Percentiles rank a stretch among this genome's conserved stretches.
phyloP scores from a whole-genome alignment of 2,329 filamentous ascomycete genomes.

The Alternaria solani region DNA sequence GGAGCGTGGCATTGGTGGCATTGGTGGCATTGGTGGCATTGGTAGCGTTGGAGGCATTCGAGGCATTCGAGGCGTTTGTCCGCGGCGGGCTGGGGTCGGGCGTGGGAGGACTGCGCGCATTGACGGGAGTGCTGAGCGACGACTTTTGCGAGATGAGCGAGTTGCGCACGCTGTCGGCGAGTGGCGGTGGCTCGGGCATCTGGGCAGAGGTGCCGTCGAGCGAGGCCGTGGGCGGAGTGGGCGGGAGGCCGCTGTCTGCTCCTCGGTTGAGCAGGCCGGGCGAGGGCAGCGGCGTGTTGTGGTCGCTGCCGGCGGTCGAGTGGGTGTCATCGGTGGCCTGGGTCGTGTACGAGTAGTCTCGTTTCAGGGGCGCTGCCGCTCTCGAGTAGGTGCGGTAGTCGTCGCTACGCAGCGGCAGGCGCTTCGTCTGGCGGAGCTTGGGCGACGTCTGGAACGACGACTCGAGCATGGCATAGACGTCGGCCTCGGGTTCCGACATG shows the following conservation, averaged over 20 bases:
- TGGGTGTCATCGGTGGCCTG: slow-evolving; percentile 43
- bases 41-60: slow-evolving; percentile 12
- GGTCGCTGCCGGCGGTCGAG: slow-evolving; percentile 34
- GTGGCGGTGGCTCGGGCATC: slow-evolving; percentile 38
- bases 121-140: slow-evolving; percentile 52
- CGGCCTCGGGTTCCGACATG: slow-evolving; percentile 37
- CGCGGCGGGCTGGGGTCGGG: slow-evolving; percentile 50
- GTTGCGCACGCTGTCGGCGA: slow-evolving; percentile 52
- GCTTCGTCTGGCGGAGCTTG: slow-evolving; percentile 36
- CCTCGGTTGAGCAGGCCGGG: slow-evolving; percentile 33
- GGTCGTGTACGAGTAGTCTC: slow-evolving; percentile 26
- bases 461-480: slow-evolving; percentile 43
- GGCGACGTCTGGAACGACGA: slow-evolving; percentile 42
- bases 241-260: slow-evolving; percentile 52
- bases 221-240: slow-evolving; percentile 55
- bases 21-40: slow-evolving; percentile 22
- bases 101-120: slow-evolving; percentile 51
- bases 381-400: slow-evolving; percentile 33
- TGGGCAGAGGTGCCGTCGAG: slow-evolving; percentile 39
- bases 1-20: slow-evolving; percentile 9
- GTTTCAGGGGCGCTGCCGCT: slow-evolving; percentile 33
- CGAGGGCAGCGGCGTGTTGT: slow-evolving; percentile 41
- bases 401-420: slow-evolving; percentile 39
- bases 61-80: slow-evolving; percentile 32
- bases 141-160: slow-evolving; percentile 52